Evolutionary conservation across 345 rosid genomes (phyloP), one percentile per base, ranked within the genome.

Genomic region (Cardamine occulta): DNA sequence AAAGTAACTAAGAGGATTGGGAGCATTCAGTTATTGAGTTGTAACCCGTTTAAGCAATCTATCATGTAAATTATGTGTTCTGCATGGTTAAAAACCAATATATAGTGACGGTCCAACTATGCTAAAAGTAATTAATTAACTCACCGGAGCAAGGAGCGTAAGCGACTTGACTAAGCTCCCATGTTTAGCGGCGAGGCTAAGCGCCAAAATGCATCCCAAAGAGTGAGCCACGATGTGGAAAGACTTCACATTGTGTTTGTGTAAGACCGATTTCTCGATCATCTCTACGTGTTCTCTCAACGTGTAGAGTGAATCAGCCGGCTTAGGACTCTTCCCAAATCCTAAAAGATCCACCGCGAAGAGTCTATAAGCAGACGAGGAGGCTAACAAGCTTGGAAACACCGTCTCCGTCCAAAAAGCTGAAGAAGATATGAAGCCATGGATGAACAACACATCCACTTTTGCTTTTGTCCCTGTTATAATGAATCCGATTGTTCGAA

Each of bases 221-320:
- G 99, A 95, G 82, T 95, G 99, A 69, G 97, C 99, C 59, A 95
- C 98, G 24, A 95, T 82, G 85, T 93, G 99, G 81, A 93, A 90
- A 18, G 97, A 88, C 81, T 84, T 87, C 11, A 95, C 94, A 49
- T 87, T 72, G 82, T 90, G 80, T 7, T 84, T 79, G 45, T 81
- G 80, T 19, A 87, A 78, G 44, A 89, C 95, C 2, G 92, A 87
- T 51, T 82, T 86, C 64, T 93, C 99, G 31, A 93, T 96, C 97
- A 88, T 93, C 42, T 93, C 98, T 37, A 96, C 40, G 64, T 96
- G 99, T 67, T 96, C 99, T 71, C 79, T 85, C 14, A 93, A 73
- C 0, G 99, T 96, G 86, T 96, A 96, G 15, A 93, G 93, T 5
- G 98, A 93, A 73, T 96, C 98, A 1, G 78, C 80, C 5, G 99